These are phyloP conservation scores for Trichoderma koningiopsis DNA, from an alignment of 2,329 filamentous ascomycete species.

Conservation along the genomic window DNA sequence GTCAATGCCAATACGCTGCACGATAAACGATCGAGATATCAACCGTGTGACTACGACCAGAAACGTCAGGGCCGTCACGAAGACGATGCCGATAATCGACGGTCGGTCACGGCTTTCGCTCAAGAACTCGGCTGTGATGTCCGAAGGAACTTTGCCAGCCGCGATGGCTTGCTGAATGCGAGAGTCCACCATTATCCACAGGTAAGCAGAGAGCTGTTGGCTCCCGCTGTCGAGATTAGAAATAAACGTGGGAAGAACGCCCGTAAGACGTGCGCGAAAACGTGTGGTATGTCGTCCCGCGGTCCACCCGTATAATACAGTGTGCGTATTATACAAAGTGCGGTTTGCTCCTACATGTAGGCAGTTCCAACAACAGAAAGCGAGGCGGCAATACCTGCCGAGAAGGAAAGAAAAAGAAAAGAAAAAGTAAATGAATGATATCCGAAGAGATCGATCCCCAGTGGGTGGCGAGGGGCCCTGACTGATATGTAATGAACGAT, in stretches of 20 bases:
- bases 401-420: background rate
- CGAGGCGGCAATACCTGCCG: slow-evolving; percentile 6
- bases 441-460: slow-evolving; percentile 7
- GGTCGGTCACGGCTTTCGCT: slow-evolving; percentile 41
- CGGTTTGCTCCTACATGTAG: slow-evolving; percentile 4
- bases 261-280: background rate
- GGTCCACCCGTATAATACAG: slow-evolving; percentile 3
- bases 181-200: slow-evolving; percentile 32
- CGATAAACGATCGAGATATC: slow-evolving; percentile 40
- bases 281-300: background rate
- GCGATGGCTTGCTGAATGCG: slow-evolving; percentile 39
- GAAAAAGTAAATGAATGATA: background rate
- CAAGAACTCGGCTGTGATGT: slow-evolving; percentile 40
- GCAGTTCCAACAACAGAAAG: background rate
- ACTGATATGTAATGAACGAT: background rate
- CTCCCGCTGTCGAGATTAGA: background rate
- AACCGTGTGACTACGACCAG: slow-evolving; percentile 41
- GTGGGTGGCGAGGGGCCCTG: slow-evolving; percentile 9
- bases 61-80: slow-evolving; percentile 41
- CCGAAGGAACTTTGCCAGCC: slow-evolving; percentile 41
- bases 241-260: background rate
- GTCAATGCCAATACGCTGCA: slow-evolving; percentile 43
- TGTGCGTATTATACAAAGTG: background rate
- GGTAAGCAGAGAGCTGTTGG: background rate
- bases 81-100: slow-evolving; percentile 44